Base-by-base conservation (phyloP, 2,329 filamentous ascomycete genomes). In the Cladosporium sp. region DNA sequence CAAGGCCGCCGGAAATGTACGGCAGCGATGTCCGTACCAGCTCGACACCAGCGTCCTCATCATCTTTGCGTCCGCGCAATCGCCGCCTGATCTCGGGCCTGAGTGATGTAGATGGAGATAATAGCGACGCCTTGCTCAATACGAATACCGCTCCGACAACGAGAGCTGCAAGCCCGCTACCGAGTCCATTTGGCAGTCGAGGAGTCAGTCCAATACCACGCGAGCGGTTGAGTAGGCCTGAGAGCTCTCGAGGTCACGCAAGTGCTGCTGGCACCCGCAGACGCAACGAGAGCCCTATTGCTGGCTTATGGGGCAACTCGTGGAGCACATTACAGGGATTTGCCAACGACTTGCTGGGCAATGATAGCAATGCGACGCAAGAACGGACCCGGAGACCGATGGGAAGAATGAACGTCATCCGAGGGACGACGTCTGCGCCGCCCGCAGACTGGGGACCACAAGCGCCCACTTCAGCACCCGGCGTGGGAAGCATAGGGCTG, bases 241-340 rank as follows among this genome's bases (percentile, higher is more conserved):
- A n/a, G 37, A 43, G 54, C 59, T 36, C 61, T 37, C n/a, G 62
- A 59, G 47, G 50, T 1, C 19, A 42, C 30, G 42, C 43, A 42
- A 15, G 22, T 17, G 39, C 39, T 19, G 30, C 45, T 15, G 45
- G 58, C 22, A 51, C 14, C 36, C 49, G 49, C n/a, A 37, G n/a
- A 34, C 28, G 59, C 20, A 45, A 40, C n/a, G 49, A 59, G 34
- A 61, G 59, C 39, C 56, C 58, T 40, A 63, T 80, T 22, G 75
- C 77, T 12, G 75, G 73, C 12, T 62, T 81, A 42, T 80, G 75
- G 73, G 77, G 76, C 12, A 79, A 71, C 60, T 78, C 78, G 15
- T 80, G 78, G 78, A 76, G 72, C 30, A 72, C 78, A 38, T 67
- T 82, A 42, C 78, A 81, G 61, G 77, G 74, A 55, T 74, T 81